Evolutionary conservation across 1,284 basidiomycete genomes (phyloP).

Genomic region (Irpex sp.): DNA sequence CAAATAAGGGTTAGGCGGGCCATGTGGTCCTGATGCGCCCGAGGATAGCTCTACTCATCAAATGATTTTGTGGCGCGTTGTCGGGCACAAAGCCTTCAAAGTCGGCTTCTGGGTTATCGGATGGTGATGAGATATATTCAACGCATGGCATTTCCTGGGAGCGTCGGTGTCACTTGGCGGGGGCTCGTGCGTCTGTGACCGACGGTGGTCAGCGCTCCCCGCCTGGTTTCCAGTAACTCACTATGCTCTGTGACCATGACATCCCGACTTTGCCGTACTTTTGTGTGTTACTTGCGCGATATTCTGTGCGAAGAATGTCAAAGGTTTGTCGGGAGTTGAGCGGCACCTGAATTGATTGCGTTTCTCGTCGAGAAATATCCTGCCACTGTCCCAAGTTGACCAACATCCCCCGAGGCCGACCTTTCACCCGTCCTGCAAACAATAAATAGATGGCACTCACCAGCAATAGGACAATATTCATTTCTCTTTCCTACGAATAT

Average conservation of each 20-base stretch:
- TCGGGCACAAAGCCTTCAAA: neutral
- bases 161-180: neutral
- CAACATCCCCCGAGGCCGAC: neutral
- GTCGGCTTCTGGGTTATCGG: conserved; percentile 8
- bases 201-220: neutral
- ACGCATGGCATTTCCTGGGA: conserved; percentile 5
- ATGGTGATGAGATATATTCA: neutral
- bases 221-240: neutral
- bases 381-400: neutral
- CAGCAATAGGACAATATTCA: neutral
- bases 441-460: neutral
- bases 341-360: neutral
- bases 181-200: neutral
- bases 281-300: neutral
- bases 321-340: neutral
- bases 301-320: neutral
- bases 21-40: neutral
- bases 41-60: conserved; percentile 4
- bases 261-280: neutral
- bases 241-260: neutral
- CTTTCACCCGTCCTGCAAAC: neutral
- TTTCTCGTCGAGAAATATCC: neutral
- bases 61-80: conserved; percentile 1
- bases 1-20: conserved; percentile 7
- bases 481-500: neutral